Evolutionary conservation across 352 stramenopile genomes (phyloP).

Genomic region (Thalassiosira mediterranea): DNA sequence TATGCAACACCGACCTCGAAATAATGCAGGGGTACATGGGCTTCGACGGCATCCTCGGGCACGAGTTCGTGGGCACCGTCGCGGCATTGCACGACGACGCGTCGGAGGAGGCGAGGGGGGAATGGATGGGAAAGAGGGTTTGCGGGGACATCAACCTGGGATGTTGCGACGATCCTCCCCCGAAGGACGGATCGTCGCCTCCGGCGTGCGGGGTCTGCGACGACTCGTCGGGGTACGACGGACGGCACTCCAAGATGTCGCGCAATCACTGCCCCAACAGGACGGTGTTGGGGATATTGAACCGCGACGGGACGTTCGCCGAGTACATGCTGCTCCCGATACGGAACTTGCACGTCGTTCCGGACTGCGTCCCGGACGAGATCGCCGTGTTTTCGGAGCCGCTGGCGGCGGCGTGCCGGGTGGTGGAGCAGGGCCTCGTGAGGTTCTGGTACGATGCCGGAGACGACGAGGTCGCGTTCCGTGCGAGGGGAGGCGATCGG

Average conservation of each 20-base stretch:
- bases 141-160: conserved; percentile 92
- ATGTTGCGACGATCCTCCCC: conserved; percentile 58
- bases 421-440: conserved; percentile 87
- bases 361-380: conserved; percentile 79
- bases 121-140: conserved; percentile 86
- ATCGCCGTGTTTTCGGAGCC: conserved; percentile 88
- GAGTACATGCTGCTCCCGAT: conserved; percentile 87
- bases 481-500: conserved; percentile 58
- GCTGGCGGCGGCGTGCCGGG: conserved; percentile 87
- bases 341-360: conserved; percentile 87
- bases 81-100: conserved; percentile 70
- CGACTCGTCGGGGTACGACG: conserved; percentile 38
- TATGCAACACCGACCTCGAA: conserved; percentile 80
- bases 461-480: too few species aligned
- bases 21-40: conserved; percentile 77
- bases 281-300: conserved; percentile 87
- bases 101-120: conserved; percentile 43
- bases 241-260: conserved; percentile 45
- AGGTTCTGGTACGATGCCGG: conserved; percentile 39
- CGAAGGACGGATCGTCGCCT: conserved; percentile 6
- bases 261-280: conserved; percentile 89
- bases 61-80: conserved; percentile 91
- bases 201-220: conserved; percentile 67
- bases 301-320: conserved; percentile 86
- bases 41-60: conserved; percentile 79